A percentile compares a stretch with the other conserved stretches of the same genome.
Evolutionary conservation across 2,329 filamentous ascomycete genomes (phyloP).

Genomic region (Coleophoma eucalyptorum): DNA sequence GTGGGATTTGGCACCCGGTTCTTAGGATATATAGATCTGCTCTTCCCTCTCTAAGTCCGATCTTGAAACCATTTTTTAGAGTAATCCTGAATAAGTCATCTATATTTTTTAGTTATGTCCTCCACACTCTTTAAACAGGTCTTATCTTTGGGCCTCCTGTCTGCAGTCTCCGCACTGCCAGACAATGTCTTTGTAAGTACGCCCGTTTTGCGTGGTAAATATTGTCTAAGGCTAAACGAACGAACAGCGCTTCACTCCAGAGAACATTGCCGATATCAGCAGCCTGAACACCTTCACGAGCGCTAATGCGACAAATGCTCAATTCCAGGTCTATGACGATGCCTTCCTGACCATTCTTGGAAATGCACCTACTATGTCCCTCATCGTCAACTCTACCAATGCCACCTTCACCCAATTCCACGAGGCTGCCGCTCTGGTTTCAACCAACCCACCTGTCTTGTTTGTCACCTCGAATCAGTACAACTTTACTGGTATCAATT

Average conservation of each 20-base stretch:
- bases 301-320: not conserved
- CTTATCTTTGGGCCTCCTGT: not conserved
- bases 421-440: conserved; percentile 49
- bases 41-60: too few species aligned
- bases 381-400: conserved; percentile 40
- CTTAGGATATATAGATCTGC: too few species aligned
- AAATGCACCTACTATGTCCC: not conserved
- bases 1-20: too few species aligned
- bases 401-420: conserved; percentile 48
- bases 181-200: conserved; percentile 1
- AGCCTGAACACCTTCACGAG: not conserved
- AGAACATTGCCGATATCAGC: not conserved
- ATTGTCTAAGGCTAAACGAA: too few species aligned
- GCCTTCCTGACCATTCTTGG: conserved; percentile 49
- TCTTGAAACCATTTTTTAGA: too few species aligned
- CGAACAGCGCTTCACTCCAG: not conserved
- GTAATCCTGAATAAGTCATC: too few species aligned
- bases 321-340: conserved; percentile 43
- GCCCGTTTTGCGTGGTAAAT: too few species aligned
- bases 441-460: conserved; percentile 32
- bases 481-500: conserved; percentile 29
- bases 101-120: not conserved
- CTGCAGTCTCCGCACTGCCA: not conserved
- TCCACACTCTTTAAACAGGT: not conserved
- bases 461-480: conserved; percentile 39